Evolutionary conservation across 1,284 basidiomycete genomes (phyloP).

Genomic region (Tremellales sp.): DNA sequence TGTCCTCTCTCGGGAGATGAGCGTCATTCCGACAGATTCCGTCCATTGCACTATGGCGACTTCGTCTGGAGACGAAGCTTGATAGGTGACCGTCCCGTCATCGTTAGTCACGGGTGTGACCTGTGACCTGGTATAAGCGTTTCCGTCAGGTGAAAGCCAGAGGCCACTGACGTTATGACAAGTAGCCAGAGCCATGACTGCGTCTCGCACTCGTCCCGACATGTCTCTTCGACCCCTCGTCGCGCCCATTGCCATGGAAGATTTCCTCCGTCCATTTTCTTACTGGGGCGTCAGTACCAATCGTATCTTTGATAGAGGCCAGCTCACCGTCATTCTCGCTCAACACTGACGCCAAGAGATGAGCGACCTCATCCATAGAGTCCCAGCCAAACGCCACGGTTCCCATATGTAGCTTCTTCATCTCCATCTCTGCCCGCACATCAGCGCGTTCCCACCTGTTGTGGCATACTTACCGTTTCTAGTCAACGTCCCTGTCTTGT

Average conservation of each 20-base stretch:
- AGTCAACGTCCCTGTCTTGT: slow-evolving; percentile 97
- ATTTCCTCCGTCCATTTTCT: slow-evolving; percentile 25
- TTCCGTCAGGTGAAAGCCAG: neutral
- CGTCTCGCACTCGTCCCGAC: slow-evolving; percentile 89
- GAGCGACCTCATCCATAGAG: slow-evolving; percentile 95
- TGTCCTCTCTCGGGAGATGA: slow-evolving; percentile 82
- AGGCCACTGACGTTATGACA: slow-evolving; percentile 85
- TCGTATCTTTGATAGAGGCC: neutral
- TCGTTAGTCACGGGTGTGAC: slow-evolving; percentile 94
- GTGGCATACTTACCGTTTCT: slow-evolving; percentile 70
- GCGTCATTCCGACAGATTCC: slow-evolving; percentile 83
- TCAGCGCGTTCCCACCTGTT: neutral
- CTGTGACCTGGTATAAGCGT: no score
- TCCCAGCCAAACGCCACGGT: slow-evolving; percentile 96
- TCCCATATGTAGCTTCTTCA: slow-evolving; percentile 97
- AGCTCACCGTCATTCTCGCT: slow-evolving; percentile 52
- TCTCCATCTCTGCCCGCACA: slow-evolving; percentile 79
- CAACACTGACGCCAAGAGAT: slow-evolving; percentile 78
- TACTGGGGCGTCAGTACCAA: neutral
- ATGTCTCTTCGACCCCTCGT: slow-evolving; percentile 87
- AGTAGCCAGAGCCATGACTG: slow-evolving; percentile 85
- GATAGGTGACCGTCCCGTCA: slow-evolving; percentile 89
- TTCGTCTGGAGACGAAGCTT: slow-evolving; percentile 98
- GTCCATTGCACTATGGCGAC: slow-evolving; percentile 99
- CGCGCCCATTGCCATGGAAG: slow-evolving; percentile 48